phyloP scores from a whole-genome alignment of 352 stramenopile genomes.

The Globisporangium viniferum region DNA sequence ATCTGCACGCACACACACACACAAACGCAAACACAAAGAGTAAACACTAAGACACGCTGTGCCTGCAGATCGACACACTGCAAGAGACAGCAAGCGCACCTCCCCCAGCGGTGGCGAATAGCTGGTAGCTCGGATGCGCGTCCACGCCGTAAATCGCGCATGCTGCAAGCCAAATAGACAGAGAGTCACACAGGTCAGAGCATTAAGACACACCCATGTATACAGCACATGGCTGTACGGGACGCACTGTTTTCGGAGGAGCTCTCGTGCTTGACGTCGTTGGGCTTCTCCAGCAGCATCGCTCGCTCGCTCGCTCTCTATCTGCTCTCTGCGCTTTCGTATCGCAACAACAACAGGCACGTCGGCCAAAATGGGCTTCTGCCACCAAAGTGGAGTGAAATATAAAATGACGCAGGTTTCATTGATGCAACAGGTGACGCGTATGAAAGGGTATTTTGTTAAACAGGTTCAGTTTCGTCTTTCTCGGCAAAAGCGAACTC shows the following conservation, averaged over 20 bases:
- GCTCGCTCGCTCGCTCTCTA: conserved; percentile 18
- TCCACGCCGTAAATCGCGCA: conserved; percentile 85
- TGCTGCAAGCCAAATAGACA: conserved; percentile 29
- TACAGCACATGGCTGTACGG: neutral
- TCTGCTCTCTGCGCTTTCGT: neutral
- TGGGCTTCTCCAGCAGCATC: conserved; percentile 84
- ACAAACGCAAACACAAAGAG: neutral
- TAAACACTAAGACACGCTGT: neutral
- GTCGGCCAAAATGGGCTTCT: neutral
- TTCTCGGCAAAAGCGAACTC: no score
- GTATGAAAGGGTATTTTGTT: neutral
- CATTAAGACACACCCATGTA: neutral
- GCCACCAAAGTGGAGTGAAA: neutral
- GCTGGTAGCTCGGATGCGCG: conserved; percentile 62
- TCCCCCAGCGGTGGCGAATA: conserved; percentile 79
- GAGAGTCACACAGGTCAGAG: neutral
- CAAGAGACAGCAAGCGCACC: conserved; percentile 23
- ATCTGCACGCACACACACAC: conserved; percentile 27
- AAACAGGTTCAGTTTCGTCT: neutral
- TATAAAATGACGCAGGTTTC: neutral
- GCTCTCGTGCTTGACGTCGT: conserved; percentile 74
- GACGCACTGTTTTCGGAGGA: conserved; percentile 52
- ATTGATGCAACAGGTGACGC: neutral
- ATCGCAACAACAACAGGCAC: neutral
- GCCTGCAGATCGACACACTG: neutral